Conservation (phyloP, 2,329 filamentous ascomycete species). For the Phialophora macrospora region DNA sequence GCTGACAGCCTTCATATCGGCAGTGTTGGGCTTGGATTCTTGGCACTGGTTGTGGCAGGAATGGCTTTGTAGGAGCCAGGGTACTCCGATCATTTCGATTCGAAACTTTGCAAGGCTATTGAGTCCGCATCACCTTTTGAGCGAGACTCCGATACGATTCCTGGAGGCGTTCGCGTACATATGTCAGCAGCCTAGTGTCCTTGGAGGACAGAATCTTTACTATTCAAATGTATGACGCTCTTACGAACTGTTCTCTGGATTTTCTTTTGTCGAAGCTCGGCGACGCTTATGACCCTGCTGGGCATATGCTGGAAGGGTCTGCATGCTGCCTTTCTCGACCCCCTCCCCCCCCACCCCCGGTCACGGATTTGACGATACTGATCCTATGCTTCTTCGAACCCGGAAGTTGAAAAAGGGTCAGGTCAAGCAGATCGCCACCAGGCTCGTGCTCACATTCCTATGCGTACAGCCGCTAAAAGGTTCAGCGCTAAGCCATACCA, state of each 20-base stretch:
- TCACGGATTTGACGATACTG: neutral
- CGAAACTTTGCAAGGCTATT: conserved; percentile 8
- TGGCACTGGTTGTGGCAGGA: conserved; percentile 37
- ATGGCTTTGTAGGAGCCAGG: conserved; percentile 30
- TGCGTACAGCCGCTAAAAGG: neutral
- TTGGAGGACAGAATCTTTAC: conserved; percentile 3
- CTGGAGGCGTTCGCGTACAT: conserved; percentile 2
- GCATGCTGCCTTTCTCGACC: too few relatives aligned
- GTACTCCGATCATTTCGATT: neutral
- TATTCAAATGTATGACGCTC: neutral
- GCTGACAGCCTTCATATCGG: conserved; percentile 27
- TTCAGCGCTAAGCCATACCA: too few relatives aligned
- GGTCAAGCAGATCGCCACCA: neutral
- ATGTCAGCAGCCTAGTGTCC: conserved; percentile 3
- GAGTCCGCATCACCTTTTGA: conserved; percentile 11
- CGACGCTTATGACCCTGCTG: neutral
- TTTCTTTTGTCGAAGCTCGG: neutral
- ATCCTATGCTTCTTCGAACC: neutral
- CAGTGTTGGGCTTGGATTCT: conserved; percentile 32
- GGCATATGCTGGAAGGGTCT: neutral
- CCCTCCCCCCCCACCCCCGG: too few relatives aligned
- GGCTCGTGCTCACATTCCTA: neutral
- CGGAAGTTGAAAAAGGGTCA: neutral
- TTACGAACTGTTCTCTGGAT: neutral
- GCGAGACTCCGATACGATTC: conserved; percentile 6